A percentile compares a stretch with the other conserved stretches of the same genome.
phyloP scores from a whole-genome alignment of 2,329 filamentous ascomycete genomes.

The Alternaria angustiovoidea region DNA sequence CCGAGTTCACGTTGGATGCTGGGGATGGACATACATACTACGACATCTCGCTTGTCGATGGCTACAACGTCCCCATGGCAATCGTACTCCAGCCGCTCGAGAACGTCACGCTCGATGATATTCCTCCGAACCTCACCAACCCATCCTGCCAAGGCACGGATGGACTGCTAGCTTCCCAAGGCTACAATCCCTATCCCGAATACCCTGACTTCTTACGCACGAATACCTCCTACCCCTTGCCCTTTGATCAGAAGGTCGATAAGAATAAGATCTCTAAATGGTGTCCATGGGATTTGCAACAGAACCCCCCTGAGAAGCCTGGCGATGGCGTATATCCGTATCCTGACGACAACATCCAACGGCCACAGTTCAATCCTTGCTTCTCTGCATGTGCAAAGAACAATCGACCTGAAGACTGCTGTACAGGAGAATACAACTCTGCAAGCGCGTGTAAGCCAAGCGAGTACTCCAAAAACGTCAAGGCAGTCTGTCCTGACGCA shows the following conservation, averaged over 20 bases:
- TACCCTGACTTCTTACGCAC: conserved; percentile 64
- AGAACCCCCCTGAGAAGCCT: conserved; percentile 71
- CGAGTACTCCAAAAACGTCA: conserved; percentile 73
- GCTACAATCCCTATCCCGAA: conserved; percentile 61
- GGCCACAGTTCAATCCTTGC: conserved; percentile 79
- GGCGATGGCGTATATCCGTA: conserved; percentile 82
- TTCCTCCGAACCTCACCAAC: conserved; percentile 80
- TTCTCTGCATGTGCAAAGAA: conserved; percentile 78
- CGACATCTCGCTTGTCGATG: conserved; percentile 85
- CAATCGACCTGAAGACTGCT: conserved; percentile 74
- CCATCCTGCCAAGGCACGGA: conserved; percentile 77
- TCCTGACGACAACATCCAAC: conserved; percentile 75
- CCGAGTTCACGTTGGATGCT: conserved; percentile 79
- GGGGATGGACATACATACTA: conserved; percentile 77
- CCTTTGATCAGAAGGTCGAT: conserved; percentile 69
- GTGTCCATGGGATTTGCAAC: conserved; percentile 83
- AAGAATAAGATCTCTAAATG: conserved; percentile 68
- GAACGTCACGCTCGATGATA: conserved; percentile 66
- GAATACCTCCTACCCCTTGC: conserved; percentile 71
- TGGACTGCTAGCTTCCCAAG: conserved; percentile 61
- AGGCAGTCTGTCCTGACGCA: conserved; percentile 81
- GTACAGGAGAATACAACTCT: conserved; percentile 72
- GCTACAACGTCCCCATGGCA: conserved; percentile 79
- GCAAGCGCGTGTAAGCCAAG: conserved; percentile 71
- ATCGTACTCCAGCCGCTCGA: conserved; percentile 61